A percentile compares a stretch with the other conserved stretches of the same genome.
Evolutionary conservation across 2,329 filamentous ascomycete species (phyloP).

Genomic region (Sclerotinia minor): DNA sequence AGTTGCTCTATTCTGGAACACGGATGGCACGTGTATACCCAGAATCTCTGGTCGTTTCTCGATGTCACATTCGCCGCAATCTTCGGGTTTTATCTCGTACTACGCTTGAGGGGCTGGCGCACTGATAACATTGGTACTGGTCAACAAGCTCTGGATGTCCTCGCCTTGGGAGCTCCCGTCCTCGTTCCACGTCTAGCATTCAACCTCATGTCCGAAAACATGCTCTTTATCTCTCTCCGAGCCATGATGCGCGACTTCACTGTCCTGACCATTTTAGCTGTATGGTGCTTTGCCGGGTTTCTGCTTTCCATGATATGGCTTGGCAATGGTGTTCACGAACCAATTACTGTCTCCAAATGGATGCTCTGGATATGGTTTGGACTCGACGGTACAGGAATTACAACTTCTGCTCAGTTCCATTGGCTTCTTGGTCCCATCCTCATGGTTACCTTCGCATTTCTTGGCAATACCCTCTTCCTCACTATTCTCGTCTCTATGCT

Average conservation of each 20-base stretch:
- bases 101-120: slow-evolving; percentile 66
- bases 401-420: slow-evolving; percentile 68
- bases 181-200: slow-evolving; percentile 78
- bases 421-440: slow-evolving; percentile 74
- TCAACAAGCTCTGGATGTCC: slow-evolving; percentile 72
- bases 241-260: slow-evolving; percentile 87
- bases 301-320: slow-evolving; percentile 79
- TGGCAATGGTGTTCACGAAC: slow-evolving; percentile 60
- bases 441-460: slow-evolving; percentile 82
- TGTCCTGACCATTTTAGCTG: slow-evolving; percentile 70
- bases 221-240: slow-evolving; percentile 77
- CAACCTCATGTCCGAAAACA: slow-evolving; percentile 78
- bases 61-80: slow-evolving; percentile 76
- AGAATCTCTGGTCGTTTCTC: slow-evolving; percentile 86
- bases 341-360: slow-evolving; percentile 79
- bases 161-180: slow-evolving; percentile 77
- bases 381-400: slow-evolving; percentile 62
- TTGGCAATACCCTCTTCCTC: slow-evolving; percentile 86
- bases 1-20: slow-evolving; percentile 70
- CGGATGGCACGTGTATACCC: slow-evolving; percentile 77
- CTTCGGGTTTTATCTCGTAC: slow-evolving; percentile 65
- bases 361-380: slow-evolving; percentile 95
- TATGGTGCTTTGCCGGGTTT: slow-evolving; percentile 84
- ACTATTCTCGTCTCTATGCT: slow-evolving; percentile 87
- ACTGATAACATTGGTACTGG: slow-evolving; percentile 50